A percentile compares a stretch with the other conserved stretches of the same genome.
These are phyloP conservation scores for Dipteronia sinensis DNA, from an alignment of 345 rosid genomes.

Conservation along the genomic window DNA sequence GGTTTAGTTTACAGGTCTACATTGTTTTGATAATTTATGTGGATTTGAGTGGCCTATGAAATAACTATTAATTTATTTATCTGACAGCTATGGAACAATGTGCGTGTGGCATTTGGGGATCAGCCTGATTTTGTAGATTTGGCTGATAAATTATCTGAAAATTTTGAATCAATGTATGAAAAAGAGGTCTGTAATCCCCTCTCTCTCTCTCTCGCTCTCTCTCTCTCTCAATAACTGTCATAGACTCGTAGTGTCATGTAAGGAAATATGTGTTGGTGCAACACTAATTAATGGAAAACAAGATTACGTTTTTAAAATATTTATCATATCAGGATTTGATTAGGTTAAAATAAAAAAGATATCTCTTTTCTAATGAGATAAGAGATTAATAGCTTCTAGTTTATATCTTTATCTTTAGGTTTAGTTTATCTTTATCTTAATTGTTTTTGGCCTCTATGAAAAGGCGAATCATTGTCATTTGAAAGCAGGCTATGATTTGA, in stretches of 20 bases:
- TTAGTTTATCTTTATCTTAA: too few relatives aligned
- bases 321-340: too few relatives aligned
- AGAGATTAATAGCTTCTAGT: too few relatives aligned
- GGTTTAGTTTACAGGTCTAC: slow-evolving; percentile 17
- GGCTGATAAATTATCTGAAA: slow-evolving; percentile 66
- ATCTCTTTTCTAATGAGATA: too few relatives aligned
- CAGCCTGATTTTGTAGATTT: slow-evolving; percentile 75
- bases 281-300: neutral
- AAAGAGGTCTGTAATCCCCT: slow-evolving; percentile 62
- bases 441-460: too few relatives aligned
- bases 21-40: neutral
- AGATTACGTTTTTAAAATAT: too few relatives aligned
- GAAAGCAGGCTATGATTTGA: too few relatives aligned
- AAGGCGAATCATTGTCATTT: too few relatives aligned
- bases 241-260: neutral
- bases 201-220: slow-evolving; percentile 6
- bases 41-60: slow-evolving; percentile 12
- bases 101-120: slow-evolving; percentile 61
- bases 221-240: neutral
- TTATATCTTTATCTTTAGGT: too few relatives aligned
- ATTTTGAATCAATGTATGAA: slow-evolving; percentile 67
- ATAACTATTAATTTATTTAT: slow-evolving; percentile 36
- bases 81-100: slow-evolving; percentile 82
- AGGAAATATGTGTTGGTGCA: neutral
- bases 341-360: too few relatives aligned